Percentiles rank a stretch among this genome's conserved stretches.
Evolutionary conservation across 2,329 filamentous ascomycete species (phyloP).

Genomic region (Chrysoporthe puriensis): DNA sequence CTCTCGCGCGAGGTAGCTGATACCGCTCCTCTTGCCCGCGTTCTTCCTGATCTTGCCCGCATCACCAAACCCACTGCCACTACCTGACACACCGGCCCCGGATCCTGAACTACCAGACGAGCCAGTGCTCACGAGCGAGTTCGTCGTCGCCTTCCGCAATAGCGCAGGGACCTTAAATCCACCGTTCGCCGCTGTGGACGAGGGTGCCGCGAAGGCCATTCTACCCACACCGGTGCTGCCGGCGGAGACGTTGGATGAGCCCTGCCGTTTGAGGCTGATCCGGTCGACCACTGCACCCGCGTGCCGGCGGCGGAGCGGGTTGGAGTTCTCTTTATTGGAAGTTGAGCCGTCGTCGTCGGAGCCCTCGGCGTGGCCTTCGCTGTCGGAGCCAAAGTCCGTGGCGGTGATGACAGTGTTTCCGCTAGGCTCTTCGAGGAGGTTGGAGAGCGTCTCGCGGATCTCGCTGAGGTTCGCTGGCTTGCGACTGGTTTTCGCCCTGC

Average conservation of each 20-base stretch:
- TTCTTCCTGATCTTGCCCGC: slow-evolving; percentile 62
- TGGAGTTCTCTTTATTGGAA: slow-evolving; percentile 56
- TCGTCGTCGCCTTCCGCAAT: slow-evolving; percentile 74
- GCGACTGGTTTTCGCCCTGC: slow-evolving; percentile 63
- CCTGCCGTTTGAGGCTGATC: slow-evolving; percentile 67
- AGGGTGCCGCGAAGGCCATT: slow-evolving; percentile 59
- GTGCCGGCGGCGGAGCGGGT: slow-evolving; percentile 36
- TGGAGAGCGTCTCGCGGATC: slow-evolving; percentile 81
- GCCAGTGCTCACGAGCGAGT: slow-evolving; percentile 49
- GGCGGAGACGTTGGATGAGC: slow-evolving; percentile 38
- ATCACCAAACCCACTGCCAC: slow-evolving; percentile 36
- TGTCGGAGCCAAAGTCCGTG: slow-evolving; percentile 54
- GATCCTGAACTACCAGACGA: slow-evolving; percentile 13
- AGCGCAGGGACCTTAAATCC: slow-evolving; percentile 72
- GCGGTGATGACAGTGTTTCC: slow-evolving; percentile 52
- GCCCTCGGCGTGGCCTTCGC: slow-evolving; percentile 52
- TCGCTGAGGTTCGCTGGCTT: slow-evolving; percentile 78
- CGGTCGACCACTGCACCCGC: slow-evolving; percentile 68
- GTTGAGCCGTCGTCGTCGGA: slow-evolving; percentile 44
- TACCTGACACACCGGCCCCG: not conserved
- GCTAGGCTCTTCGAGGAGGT: slow-evolving; percentile 75
- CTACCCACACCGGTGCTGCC: slow-evolving; percentile 42
- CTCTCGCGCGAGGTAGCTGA: slow-evolving; percentile 64
- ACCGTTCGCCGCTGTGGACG: slow-evolving; percentile 41
- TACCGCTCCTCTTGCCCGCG: slow-evolving; percentile 62